A percentile compares a stretch with the other conserved stretches of the same genome.
Evolutionary conservation across 306 rosid genomes (phyloP).

Genomic region (Inga leiocalycina): DNA sequence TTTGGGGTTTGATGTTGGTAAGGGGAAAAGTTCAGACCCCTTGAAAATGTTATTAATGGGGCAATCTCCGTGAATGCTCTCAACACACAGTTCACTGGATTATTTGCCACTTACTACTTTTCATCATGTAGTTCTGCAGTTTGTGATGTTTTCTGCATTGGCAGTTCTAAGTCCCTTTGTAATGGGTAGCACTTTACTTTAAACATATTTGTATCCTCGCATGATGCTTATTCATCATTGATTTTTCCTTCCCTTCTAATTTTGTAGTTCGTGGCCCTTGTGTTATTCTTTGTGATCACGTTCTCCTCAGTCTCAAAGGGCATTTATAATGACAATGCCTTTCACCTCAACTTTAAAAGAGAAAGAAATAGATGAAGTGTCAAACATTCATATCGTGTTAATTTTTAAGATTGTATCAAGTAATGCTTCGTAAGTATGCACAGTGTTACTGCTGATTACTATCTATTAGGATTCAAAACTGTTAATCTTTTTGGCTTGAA

Average conservation of each 20-base stretch:
- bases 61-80: slow-evolving; percentile 2
- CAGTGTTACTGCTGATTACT: neutral
- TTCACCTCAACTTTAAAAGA: neutral
- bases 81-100: neutral
- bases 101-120: neutral
- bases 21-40: slow-evolving; percentile 13
- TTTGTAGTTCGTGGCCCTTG: neutral
- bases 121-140: slow-evolving; percentile 12
- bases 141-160: slow-evolving; percentile 10
- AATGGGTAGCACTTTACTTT: neutral
- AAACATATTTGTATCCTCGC: neutral
- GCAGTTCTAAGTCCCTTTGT: slow-evolving; percentile 11
- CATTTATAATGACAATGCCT: neutral
- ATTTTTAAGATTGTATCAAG: neutral
- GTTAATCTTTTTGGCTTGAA: neutral
- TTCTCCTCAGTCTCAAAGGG: neutral
- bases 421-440: neutral
- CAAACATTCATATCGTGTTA: neutral
- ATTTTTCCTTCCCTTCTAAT: neutral
- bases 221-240: neutral
- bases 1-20: slow-evolving; percentile 17
- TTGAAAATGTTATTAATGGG: slow-evolving; percentile 8
- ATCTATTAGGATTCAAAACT: neutral
- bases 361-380: neutral
- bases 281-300: neutral